Evolutionary conservation across 768 basidiomycete species (phyloP), one percentile per base, ranked within the genome.

Genomic region (Gymnopilus junonius): DNA sequence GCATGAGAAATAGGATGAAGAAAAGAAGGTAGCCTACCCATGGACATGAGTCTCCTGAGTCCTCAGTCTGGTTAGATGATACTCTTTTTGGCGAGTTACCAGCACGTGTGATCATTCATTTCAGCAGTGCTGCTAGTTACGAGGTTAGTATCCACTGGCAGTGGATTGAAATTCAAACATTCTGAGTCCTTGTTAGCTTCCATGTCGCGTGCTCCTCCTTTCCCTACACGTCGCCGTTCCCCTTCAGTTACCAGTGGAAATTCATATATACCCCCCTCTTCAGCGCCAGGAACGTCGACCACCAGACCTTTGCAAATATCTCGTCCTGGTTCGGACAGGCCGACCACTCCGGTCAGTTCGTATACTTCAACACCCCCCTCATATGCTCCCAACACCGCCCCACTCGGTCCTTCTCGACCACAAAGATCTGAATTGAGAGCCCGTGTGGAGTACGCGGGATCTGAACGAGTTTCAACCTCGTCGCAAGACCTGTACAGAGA

Each of bases 341-440:
- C 87, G 27, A 81, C 80, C 43, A 86, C 85, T 34, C 85, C 76
- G 69, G 85, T 79, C 72, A 66, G 72, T 63, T 66, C 79, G 35
- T 70, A 75, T 60, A 61, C 71, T 35, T 73, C 82, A 17, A 65
- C 71, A 42, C 77, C 79, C 25, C 80, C 82, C 59, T 79, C 74
- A 60, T 70, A 66, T 20, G 74, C 78, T 60, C 73, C 77, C 35
- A 79, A 79, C 61, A 74, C 81, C 45, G 76, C 81, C 14, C 77
- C 82, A 10, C 76, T 77, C 63, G 85, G 84, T 17, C 89, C 90
- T 17, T 78, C 83, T 54, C 84, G 90, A 50, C 90, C 90, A 14
- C 85, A 86, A 70, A 79, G 89, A 70, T 91, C 90, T 14, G 90
- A 90, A 53, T 75, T 87, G 40, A 82, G 90, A 71, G 78, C 77